Conservation (phyloP, 2,329 filamentous ascomycete species). For the Rhynchosporium graminicola region DNA sequence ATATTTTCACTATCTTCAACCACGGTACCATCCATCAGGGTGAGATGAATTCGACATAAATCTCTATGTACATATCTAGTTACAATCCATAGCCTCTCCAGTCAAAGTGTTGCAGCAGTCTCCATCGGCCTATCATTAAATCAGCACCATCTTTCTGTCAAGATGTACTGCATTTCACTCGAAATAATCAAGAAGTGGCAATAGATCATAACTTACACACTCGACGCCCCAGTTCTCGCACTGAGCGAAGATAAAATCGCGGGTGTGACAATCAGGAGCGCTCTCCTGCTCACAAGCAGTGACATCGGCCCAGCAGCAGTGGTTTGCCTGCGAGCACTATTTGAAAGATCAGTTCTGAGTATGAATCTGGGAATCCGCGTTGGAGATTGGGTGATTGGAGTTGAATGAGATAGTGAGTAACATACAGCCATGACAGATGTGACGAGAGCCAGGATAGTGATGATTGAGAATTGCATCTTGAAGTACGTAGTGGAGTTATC, state of each 20-base stretch:
- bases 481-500: background rate
- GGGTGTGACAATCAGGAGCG: background rate
- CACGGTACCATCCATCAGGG: background rate
- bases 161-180: no score
- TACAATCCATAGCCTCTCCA: background rate
- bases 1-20: background rate
- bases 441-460: constrained; percentile 2
- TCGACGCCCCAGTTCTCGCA: constrained; percentile 3
- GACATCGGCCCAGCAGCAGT: constrained; percentile 11
- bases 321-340: background rate
- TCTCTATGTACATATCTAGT: background rate
- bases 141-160: background rate
- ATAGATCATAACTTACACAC: background rate
- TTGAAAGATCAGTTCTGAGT: background rate
- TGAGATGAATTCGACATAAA: background rate
- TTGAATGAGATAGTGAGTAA: background rate
- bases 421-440: constrained; percentile 2
- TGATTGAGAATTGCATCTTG: constrained; percentile 9
- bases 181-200: background rate
- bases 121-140: background rate
- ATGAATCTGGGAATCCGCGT: no score
- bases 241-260: constrained; percentile 8
- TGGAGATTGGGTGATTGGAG: no score
- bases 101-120: constrained; percentile 6
- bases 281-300: constrained; percentile 2